phyloP scores from a whole-genome alignment of 345 rosid genomes.

The Citrus australasica region DNA sequence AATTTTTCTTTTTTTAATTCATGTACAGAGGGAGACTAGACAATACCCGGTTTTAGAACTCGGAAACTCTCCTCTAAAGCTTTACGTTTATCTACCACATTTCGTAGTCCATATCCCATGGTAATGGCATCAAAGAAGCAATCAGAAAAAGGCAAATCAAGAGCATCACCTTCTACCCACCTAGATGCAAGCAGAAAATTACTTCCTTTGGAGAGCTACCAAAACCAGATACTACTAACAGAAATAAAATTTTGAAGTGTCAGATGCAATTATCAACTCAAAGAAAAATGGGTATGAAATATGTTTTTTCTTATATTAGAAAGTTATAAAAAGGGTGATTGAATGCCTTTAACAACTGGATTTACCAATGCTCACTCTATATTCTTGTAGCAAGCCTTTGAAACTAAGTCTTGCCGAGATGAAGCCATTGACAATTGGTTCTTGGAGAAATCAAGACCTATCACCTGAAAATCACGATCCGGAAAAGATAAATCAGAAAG shows the following conservation, averaged over 20 bases:
- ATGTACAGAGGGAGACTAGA: background rate
- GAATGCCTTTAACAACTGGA: slow-evolving; percentile 18
- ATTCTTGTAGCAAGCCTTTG: slow-evolving; percentile 58
- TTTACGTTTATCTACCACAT: slow-evolving; percentile 58
- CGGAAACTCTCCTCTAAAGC: slow-evolving; percentile 69
- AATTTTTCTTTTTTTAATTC: background rate
- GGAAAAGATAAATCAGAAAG: background rate
- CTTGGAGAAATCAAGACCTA: slow-evolving; percentile 78
- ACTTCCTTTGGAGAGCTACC: background rate
- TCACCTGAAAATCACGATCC: slow-evolving; percentile 42
- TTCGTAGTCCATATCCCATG: slow-evolving; percentile 83
- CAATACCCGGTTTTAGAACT: slow-evolving; percentile 70
- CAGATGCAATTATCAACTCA: background rate
- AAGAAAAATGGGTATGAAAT: background rate
- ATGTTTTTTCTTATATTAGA: background rate
- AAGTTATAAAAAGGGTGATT: too few species aligned
- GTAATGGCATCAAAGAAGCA: slow-evolving; percentile 75
- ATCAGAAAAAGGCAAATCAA: slow-evolving; percentile 68
- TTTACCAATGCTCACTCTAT: slow-evolving; percentile 91
- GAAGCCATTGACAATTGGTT: slow-evolving; percentile 73
- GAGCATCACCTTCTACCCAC: slow-evolving; percentile 86
- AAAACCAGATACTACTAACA: background rate
- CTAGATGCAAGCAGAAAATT: slow-evolving; percentile 23
- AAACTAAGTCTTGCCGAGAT: slow-evolving; percentile 42
- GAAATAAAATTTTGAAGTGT: background rate